Evolutionary conservation across 1,139 yeast species (phyloP).

Genomic region (Pichia sp.): DNA sequence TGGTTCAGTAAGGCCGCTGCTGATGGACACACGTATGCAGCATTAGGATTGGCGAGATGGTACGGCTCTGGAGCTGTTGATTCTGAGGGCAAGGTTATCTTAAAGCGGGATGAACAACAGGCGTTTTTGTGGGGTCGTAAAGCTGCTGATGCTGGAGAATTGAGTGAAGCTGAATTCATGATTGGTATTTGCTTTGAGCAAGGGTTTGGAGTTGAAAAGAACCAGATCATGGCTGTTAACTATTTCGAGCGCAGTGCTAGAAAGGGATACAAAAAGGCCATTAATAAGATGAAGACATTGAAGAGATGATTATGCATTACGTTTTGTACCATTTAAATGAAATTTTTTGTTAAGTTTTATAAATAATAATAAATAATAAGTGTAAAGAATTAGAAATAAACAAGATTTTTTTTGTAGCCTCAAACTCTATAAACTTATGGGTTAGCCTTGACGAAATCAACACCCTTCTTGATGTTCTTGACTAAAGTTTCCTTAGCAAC

Average conservation of each 20-base stretch:
- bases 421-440: slow-evolving; percentile 26
- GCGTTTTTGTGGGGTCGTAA: slow-evolving; percentile 90
- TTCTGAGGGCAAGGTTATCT: slow-evolving; percentile 47
- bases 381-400: neutral
- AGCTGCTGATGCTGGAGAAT: slow-evolving; percentile 70
- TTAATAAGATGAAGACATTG: slow-evolving; percentile 35
- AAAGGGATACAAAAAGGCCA: slow-evolving; percentile 57
- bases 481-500: slow-evolving; percentile 83
- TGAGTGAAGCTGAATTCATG: slow-evolving; percentile 80
- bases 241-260: slow-evolving; percentile 63
- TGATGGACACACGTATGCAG: slow-evolving; percentile 80
- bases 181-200: slow-evolving; percentile 79
- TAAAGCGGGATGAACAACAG: slow-evolving; percentile 68
- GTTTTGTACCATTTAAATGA: too few relatives aligned
- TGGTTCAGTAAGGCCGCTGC: slow-evolving; percentile 88
- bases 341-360: neutral
- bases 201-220: slow-evolving; percentile 65
- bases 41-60: slow-evolving; percentile 92
- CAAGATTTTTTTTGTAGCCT: neutral
- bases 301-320: too few relatives aligned
- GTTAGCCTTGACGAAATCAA: slow-evolving; percentile 48
- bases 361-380: neutral
- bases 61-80: slow-evolving; percentile 68
- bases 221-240: slow-evolving; percentile 45
- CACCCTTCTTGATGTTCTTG: slow-evolving; percentile 74